Evolutionary conservation across 1,284 basidiomycete genomes (phyloP).

Genomic region (Leccinum pachyderme): DNA sequence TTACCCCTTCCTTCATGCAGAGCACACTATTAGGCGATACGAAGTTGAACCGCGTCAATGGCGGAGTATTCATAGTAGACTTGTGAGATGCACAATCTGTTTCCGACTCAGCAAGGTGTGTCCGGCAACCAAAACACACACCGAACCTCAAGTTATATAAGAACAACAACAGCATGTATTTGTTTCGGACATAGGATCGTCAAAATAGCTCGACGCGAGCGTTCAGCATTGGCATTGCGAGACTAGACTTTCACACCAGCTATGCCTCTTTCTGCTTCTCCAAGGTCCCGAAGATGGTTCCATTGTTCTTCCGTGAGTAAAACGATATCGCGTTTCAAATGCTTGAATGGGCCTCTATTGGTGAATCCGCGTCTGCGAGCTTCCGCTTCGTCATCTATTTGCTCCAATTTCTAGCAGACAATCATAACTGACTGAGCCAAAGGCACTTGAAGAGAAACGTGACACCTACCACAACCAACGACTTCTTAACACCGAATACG

Average conservation of each 20-base stretch:
- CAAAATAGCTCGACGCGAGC: conserved; percentile 20
- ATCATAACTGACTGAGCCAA: background rate
- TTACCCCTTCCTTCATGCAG: too few species aligned
- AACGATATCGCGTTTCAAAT: conserved; percentile 60
- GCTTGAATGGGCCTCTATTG: conserved; percentile 56
- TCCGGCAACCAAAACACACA: too few species aligned
- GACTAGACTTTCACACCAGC: conserved; percentile 32
- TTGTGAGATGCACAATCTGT: too few species aligned
- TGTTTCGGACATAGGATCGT: conserved; percentile 8
- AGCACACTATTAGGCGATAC: too few species aligned
- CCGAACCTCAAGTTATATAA: too few species aligned
- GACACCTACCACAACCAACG: conserved; percentile 48
- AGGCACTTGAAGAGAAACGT: conserved; percentile 26
- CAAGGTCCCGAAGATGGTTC: conserved; percentile 10
- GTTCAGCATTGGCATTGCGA: conserved; percentile 32
- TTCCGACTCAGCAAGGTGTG: too few species aligned
- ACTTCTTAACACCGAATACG: conserved; percentile 79
- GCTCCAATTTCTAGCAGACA: conserved; percentile 42
- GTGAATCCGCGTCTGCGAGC: conserved; percentile 62
- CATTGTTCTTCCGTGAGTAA: conserved; percentile 49
- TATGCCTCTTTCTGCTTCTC: conserved; percentile 30
- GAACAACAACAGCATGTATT: background rate
- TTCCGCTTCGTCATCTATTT: conserved; percentile 51
- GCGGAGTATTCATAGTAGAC: too few species aligned
- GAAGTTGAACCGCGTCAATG: too few species aligned